A percentile compares a stretch with the other conserved stretches of the same genome.
These are phyloP conservation scores for Talaromyces amestolkiae DNA, from an alignment of 2,329 filamentous ascomycete species.

Conservation along the genomic window DNA sequence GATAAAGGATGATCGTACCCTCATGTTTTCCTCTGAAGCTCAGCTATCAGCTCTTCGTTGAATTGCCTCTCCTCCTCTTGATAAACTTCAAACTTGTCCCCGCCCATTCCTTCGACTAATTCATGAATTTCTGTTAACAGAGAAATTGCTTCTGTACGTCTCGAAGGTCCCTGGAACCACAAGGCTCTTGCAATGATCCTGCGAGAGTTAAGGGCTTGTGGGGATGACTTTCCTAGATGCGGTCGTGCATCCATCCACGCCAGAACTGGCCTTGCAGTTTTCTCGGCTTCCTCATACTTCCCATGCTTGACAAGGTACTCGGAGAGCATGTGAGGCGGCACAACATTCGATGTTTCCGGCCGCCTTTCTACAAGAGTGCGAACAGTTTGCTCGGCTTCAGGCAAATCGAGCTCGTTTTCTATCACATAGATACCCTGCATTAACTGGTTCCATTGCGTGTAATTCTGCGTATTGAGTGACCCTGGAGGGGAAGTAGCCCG, in stretches of 20 bases:
- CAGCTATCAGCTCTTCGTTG: not conserved
- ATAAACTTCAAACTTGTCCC: not conserved
- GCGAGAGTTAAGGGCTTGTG: not conserved
- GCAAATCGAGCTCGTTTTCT: not conserved
- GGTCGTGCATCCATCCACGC: not conserved
- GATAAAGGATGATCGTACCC: no score
- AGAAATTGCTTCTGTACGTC: not conserved
- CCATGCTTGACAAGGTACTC: constrained; percentile 5
- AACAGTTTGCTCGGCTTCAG: not conserved
- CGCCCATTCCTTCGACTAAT: not conserved
- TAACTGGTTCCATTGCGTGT: not conserved
- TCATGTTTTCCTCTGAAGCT: not conserved
- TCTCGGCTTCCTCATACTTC: not conserved
- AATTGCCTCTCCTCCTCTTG: constrained; percentile 1
- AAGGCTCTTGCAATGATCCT: constrained; percentile 3
- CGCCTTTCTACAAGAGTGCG: not conserved
- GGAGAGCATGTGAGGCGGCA: not conserved
- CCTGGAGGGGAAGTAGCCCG: not conserved
- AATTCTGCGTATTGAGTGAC: not conserved
- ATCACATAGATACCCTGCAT: not conserved
- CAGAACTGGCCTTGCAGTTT: not conserved
- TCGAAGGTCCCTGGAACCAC: not conserved
- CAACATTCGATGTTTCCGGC: not conserved
- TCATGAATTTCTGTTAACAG: not conserved
- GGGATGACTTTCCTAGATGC: not conserved